Evolutionary conservation across 1,139 yeast species (phyloP), one percentile per base, ranked within the genome.

Genomic region (Arxiozyma slooffiae): DNA sequence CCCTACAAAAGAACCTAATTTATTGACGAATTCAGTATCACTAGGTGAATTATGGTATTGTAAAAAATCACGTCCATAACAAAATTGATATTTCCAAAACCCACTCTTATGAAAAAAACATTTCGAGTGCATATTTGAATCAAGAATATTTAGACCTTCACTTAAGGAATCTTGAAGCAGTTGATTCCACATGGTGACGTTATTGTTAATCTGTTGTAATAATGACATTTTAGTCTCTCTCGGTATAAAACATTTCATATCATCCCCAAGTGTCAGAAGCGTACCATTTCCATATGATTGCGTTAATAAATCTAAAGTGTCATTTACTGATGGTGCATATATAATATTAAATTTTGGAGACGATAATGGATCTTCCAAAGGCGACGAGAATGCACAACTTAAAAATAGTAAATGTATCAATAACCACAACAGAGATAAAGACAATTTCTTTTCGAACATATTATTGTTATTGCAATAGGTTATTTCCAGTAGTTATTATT

Each of bases 31-130:
- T 18, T 30, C 18, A 23, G 18, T 26, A 18, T 36, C 17, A 44
- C 64, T 41, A 8, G 57, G 51, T 22, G 51, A 49, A 48, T 60
- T 73, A 50, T 80, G 84, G 62, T 75, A 81, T 59, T 84, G 92
- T 17, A 75, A 69, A 23, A 83, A 65, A 48, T 76, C 75, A 50
- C 71, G 75, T 1, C 78, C 79, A 55, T 71, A 76, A 57, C 87
- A 81, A 53, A 76, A 76, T 1, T 75, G 78, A 60, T 79, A 81
- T 1, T 80, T 78, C 87, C 89, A 84, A 66, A 82, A 84, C 6
- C 78, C 81, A 16, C 72, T 69, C 5, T 65, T 55, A 34, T 71
- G 72, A 43, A 69, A 65, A 0, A 70, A 57, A 65, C 68, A 74
- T 9, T 62, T 56, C 7, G 64, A 62, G 46, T 54, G 59, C 17